phyloP scores from a whole-genome alignment of 2,329 filamentous ascomycete genomes.

The Alternaria sp. region DNA sequence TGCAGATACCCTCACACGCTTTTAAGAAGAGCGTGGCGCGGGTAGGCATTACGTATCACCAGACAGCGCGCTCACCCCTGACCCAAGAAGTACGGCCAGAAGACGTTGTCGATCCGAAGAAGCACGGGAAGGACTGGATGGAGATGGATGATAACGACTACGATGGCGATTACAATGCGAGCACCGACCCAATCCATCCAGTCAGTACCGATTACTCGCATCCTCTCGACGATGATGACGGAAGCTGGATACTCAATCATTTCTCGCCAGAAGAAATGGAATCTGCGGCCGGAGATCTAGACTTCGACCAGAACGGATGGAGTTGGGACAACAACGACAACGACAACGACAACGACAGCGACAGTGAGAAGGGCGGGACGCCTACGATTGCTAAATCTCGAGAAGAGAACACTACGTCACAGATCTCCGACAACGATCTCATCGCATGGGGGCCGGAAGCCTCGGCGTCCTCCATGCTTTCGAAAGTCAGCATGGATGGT shows the following conservation, averaged over 20 bases:
- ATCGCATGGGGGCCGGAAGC: conserved; percentile 6
- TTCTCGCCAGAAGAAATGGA: conserved; percentile 10
- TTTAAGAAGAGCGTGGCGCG: conserved; percentile 7
- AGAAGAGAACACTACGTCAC: neutral
- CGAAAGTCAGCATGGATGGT: neutral
- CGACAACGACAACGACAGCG: neutral
- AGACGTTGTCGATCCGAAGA: conserved; percentile 16
- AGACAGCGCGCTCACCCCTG: conserved; percentile 16
- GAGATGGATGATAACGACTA: conserved; percentile 17
- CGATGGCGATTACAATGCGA: conserved; percentile 24
- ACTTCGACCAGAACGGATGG: conserved; percentile 1
- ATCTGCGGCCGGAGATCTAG: neutral
- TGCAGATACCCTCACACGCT: conserved; percentile 3
- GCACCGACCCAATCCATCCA: conserved; percentile 33
- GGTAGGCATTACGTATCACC: conserved; percentile 1
- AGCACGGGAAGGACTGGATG: neutral
- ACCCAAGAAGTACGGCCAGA: conserved; percentile 22
- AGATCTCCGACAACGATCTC: neutral
- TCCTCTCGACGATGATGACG: conserved; percentile 16
- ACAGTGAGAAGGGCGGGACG: neutral
- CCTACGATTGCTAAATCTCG: neutral
- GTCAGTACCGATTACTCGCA: conserved; percentile 21
- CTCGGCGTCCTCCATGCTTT: neutral
- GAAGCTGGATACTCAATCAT: conserved; percentile 14
- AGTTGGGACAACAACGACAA: conserved; percentile 5